Percentiles rank a stretch among this genome's conserved stretches.
These are phyloP conservation scores for Ceratocystis colombiana DNA, from an alignment of 2,329 filamentous ascomycete genomes.

Conservation along the genomic window DNA sequence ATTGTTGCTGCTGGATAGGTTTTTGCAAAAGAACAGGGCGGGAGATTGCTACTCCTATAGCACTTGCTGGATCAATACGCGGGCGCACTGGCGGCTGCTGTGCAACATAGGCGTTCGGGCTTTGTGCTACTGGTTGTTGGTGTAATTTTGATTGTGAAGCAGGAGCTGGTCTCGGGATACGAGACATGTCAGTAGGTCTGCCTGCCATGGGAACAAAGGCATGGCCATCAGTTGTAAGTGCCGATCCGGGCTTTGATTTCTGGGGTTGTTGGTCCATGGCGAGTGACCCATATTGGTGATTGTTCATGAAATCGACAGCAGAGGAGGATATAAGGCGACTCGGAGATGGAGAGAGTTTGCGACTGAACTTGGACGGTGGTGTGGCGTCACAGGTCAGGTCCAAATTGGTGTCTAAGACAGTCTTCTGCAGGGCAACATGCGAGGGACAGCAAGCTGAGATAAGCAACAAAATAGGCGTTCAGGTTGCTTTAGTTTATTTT, in stretches of 20 bases:
- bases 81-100: conserved; percentile 12
- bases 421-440: conserved; percentile 11
- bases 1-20: conserved; percentile 41
- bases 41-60: conserved; percentile 40
- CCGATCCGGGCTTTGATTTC: conserved; percentile 19
- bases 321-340: not conserved
- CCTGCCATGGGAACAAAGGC: not conserved
- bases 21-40: conserved; percentile 45
- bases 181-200: conserved; percentile 15
- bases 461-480: not conserved
- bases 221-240: conserved; percentile 12
- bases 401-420: conserved; percentile 18
- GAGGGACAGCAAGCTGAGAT: conserved; percentile 12
- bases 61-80: conserved; percentile 28
- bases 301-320: conserved; percentile 20
- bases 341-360: not conserved
- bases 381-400: not conserved
- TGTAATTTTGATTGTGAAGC: conserved; percentile 25
- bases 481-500: not conserved
- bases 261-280: conserved; percentile 24
- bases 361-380: too few relatives aligned
- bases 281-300: conserved; percentile 23
- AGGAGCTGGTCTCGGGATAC: conserved; percentile 24
- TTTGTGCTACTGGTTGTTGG: conserved; percentile 3
- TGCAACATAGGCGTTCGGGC: not conserved